Evolutionary conservation across 2,329 filamentous ascomycete species (phyloP), one percentile per base, ranked within the genome.

Genomic region (Fragosphaeria purpurea): DNA sequence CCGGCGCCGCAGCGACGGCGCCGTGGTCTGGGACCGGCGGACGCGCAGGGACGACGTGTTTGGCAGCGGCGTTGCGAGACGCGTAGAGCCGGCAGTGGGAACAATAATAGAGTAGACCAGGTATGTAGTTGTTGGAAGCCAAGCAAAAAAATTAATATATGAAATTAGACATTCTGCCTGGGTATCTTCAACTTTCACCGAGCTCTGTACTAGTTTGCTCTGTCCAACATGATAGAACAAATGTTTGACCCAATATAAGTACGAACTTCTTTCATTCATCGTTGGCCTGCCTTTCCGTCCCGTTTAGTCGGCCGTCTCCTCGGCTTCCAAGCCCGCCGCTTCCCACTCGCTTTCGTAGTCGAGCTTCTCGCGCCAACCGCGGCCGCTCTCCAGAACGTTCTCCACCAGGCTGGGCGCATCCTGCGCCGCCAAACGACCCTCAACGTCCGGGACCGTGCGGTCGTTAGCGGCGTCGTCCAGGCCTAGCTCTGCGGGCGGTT

Each of bases 1-100:
- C 59, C 78, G 73, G 62, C 68, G 72, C 9, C 71, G 63, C 60
- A 74, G 70, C 51, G 76, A 78, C 53, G 69, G 69, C 0, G 61
- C 60, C 5, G 62, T 75, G n/a, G 67, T 82, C 4, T 83, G 80
- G 79, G 77, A 83, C 57, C 65, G 75, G 54, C 69, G 68, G 56
- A 69, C 66, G 54, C 73, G 76, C 56, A 68, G 68, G 46, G 79
- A 82, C 59, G 62, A 69, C 40, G 59, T 83, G 40, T 83, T 80
- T 66, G 75, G 76, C 31, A 80, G 73, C 59, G 74, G 73, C 6
- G 11, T 38, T 22, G 22, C 22, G 22, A 22, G 22, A 22, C 22
- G 22, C 22, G 22, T 22, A 22, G 22, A 22, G 22, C 22, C 22
- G 22, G 22, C 22, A 22, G 22, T 22, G 22, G 22, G 22, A 22